Percentiles rank a stretch among this genome's conserved stretches.
Evolutionary conservation across 805 yeast species (phyloP).

Genomic region (Scheffersomyces stipitis): DNA sequence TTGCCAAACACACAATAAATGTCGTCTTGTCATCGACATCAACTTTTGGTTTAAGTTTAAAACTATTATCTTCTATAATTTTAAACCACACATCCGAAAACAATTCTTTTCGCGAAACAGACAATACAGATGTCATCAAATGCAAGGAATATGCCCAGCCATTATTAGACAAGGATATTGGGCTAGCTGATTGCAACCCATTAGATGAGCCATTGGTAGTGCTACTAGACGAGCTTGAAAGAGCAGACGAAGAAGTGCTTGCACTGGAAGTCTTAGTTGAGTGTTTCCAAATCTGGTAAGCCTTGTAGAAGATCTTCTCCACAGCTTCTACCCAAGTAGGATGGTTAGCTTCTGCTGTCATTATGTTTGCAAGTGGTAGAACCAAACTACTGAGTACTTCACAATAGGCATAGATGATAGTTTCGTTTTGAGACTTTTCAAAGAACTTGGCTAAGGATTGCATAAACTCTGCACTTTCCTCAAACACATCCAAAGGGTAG

Average conservation of each 20-base stretch:
- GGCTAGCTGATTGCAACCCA: not conserved
- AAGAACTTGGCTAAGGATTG: conserved; percentile 86
- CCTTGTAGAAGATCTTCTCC: conserved; percentile 54
- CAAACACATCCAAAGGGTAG: conserved; percentile 86
- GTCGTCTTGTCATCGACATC: conserved; percentile 51
- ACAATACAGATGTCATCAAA: conserved; percentile 67
- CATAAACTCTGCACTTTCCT: conserved; percentile 89
- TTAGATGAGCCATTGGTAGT: not conserved
- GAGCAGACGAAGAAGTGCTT: not conserved
- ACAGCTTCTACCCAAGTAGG: conserved; percentile 93
- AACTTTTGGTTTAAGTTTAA: conserved; percentile 62
- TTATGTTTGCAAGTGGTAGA: conserved; percentile 76
- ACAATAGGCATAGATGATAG: conserved; percentile 74
- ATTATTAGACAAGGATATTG: conserved; percentile 10
- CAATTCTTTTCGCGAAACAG: conserved; percentile 77
- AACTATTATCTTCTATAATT: conserved; percentile 61
- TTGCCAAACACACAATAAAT: conserved; percentile 62
- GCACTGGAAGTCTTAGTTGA: conserved; percentile 2
- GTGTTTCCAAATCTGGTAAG: conserved; percentile 43
- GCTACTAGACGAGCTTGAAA: not conserved
- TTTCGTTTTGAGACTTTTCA: conserved; percentile 58
- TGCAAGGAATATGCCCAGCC: conserved; percentile 71
- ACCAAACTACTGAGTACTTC: conserved; percentile 77
- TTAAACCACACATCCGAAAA: conserved; percentile 73
- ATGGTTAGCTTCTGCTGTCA: conserved; percentile 94